Evolutionary conservation across 805 yeast species (phyloP).

Genomic region (Kodamaea jinghongensis): DNA sequence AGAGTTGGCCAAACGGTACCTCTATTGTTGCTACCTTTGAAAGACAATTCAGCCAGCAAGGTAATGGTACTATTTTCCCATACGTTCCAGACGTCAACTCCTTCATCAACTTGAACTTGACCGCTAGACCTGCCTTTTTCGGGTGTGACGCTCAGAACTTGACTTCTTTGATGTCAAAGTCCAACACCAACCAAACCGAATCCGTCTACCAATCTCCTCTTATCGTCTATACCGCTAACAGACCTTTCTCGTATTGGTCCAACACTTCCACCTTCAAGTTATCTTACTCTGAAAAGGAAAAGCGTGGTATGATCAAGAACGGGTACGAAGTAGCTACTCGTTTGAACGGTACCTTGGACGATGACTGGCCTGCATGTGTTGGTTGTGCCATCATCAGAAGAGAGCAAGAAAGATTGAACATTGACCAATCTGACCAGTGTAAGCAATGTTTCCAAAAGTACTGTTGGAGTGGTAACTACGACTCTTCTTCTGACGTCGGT

Average conservation of each 20-base stretch:
- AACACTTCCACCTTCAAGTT: conserved; percentile 29
- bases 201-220: conserved; percentile 19
- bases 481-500: conserved; percentile 14
- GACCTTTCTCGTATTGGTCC: conserved; percentile 28
- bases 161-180: conserved; percentile 15
- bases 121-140: conserved; percentile 26
- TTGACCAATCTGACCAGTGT: conserved; percentile 25
- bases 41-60: conserved; percentile 48
- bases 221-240: conserved; percentile 29
- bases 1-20: conserved; percentile 66
- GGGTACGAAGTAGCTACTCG: conserved; percentile 28
- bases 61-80: conserved; percentile 25
- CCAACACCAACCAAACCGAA: conserved; percentile 7
- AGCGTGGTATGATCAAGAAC: conserved; percentile 23
- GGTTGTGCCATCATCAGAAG: conserved; percentile 30
- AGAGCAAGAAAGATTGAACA: conserved; percentile 22
- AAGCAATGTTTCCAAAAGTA: conserved; percentile 21
- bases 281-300: conserved; percentile 22
- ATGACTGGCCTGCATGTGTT: conserved; percentile 25
- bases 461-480: conserved; percentile 26
- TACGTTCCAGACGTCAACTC: conserved; percentile 22
- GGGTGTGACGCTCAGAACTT: conserved; percentile 28
- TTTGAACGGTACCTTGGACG: conserved; percentile 18
- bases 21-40: conserved; percentile 55
- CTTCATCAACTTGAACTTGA: conserved; percentile 28